phyloP scores from a whole-genome alignment of 148 eudicot species.

The Rhododendron vialii region DNA sequence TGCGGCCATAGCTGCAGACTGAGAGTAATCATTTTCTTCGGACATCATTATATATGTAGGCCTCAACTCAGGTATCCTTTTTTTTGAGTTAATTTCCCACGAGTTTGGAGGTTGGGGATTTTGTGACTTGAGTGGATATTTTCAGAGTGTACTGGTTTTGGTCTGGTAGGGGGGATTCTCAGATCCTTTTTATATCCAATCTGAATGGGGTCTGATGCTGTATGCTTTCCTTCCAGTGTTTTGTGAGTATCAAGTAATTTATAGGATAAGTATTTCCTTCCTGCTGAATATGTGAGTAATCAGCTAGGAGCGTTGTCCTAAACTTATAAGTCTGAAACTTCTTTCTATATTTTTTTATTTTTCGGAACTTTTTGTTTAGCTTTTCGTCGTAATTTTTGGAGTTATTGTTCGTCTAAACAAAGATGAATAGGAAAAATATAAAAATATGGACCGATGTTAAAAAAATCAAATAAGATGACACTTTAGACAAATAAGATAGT shows the following conservation, averaged over 20 bases:
- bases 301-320: too few relatives aligned
- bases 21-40: neutral
- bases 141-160: neutral
- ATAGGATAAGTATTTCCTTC: neutral
- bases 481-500: too few relatives aligned
- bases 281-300: neutral
- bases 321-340: too few relatives aligned
- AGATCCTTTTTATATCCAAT: neutral
- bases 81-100: neutral
- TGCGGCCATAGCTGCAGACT: neutral
- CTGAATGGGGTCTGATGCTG: neutral
- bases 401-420: too few relatives aligned
- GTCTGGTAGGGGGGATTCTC: neutral
- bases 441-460: too few relatives aligned
- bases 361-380: too few relatives aligned
- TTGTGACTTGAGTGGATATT: neutral
- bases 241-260: neutral
- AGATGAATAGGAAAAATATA: too few relatives aligned
- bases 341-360: too few relatives aligned
- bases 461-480: too few relatives aligned
- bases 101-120: neutral
- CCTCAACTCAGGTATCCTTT: neutral
- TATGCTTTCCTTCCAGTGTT: neutral
- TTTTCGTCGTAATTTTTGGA: too few relatives aligned
- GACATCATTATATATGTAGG: neutral